phyloP scores from a whole-genome alignment of 495 filamentous ascomycete species.

The Aspergillus olivimuriae region DNA sequence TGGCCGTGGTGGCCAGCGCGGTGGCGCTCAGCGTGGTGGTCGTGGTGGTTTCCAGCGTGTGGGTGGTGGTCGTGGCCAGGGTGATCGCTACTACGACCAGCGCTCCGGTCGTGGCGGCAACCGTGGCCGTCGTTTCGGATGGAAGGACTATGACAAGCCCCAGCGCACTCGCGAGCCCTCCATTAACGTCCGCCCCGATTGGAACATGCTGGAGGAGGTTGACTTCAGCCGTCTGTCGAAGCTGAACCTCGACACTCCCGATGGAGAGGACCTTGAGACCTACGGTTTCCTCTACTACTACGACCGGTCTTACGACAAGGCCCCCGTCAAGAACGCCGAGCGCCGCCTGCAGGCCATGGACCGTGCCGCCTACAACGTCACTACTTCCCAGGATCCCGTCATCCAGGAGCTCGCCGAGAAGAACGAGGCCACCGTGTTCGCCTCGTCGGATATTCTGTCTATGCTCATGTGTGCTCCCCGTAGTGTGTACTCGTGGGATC shows the following conservation, averaged over 20 bases:
- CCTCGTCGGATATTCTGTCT: conserved; percentile 91
- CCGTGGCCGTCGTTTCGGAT: conserved; percentile 82
- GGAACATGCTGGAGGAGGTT: conserved; percentile 95
- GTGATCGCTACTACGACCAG: conserved; percentile 58
- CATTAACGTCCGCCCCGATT: conserved; percentile 88
- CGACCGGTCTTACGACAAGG: conserved; percentile 89
- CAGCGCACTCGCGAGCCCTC: conserved; percentile 92
- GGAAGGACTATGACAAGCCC: conserved; percentile 99
- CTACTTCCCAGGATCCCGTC: conserved; percentile 88
- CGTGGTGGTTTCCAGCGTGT: conserved; percentile 62
- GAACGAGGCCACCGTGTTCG: conserved; percentile 94
- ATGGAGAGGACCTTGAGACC: conserved; percentile 88
- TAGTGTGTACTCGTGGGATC: conserved; percentile 95
- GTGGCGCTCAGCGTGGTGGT: conserved; percentile 45
- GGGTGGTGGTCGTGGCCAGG: conserved; percentile 56
- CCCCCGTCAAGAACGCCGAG: conserved; percentile 79
- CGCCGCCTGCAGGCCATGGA: conserved; percentile 81
- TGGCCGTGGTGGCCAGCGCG: conserved; percentile 70
- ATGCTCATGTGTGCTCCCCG: conserved; percentile 99
- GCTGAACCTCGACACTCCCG: conserved; percentile 88
- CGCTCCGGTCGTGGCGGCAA: conserved; percentile 46
- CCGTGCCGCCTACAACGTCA: conserved; percentile 95
- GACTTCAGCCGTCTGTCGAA: conserved; percentile 93
- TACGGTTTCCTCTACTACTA: conserved; percentile 99
- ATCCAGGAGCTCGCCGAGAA: conserved; percentile 96